These are phyloP conservation scores for Penicillium decumbens DNA, from an alignment of 2,329 filamentous ascomycete genomes.

Conservation along the genomic window DNA sequence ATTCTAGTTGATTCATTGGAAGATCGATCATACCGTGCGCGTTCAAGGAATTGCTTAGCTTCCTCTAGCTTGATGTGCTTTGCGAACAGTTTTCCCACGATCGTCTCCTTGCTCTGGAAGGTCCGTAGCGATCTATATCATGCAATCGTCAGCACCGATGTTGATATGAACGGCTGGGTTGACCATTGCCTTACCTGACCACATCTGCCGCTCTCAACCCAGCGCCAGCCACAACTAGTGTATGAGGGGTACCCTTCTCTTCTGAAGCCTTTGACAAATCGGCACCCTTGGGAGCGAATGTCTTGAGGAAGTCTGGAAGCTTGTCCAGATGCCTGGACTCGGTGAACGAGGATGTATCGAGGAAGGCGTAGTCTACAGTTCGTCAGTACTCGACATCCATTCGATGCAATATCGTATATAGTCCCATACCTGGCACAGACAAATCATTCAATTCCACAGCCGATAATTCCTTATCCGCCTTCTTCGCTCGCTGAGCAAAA, in stretches of 20 bases:
- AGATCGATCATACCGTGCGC: slow-evolving; percentile 44
- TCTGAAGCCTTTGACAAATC: slow-evolving; percentile 62
- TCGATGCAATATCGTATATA: neutral
- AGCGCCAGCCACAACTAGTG: slow-evolving; percentile 78
- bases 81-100: slow-evolving; percentile 88
- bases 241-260: slow-evolving; percentile 72
- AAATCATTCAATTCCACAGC: slow-evolving; percentile 78
- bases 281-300: slow-evolving; percentile 50
- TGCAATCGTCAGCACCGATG: slow-evolving; percentile 7
- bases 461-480: slow-evolving; percentile 76
- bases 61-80: slow-evolving; percentile 97
- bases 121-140: slow-evolving; percentile 61
- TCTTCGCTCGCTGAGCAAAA: slow-evolving; percentile 69
- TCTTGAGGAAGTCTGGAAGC: slow-evolving; percentile 73
- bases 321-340: slow-evolving; percentile 64
- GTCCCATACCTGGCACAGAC: slow-evolving; percentile 64
- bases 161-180: neutral
- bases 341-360: slow-evolving; percentile 72
- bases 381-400: neutral
- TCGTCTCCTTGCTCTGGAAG: slow-evolving; percentile 72
- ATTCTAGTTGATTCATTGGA: too few relatives aligned
- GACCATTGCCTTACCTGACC: slow-evolving; percentile 54
- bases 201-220: slow-evolving; percentile 83
- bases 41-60: slow-evolving; percentile 69
- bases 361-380: slow-evolving; percentile 62